A percentile compares a stretch with the other conserved stretches of the same genome.
Evolutionary conservation across 306 rosid genomes (phyloP).

Genomic region (Geum urbanum): DNA sequence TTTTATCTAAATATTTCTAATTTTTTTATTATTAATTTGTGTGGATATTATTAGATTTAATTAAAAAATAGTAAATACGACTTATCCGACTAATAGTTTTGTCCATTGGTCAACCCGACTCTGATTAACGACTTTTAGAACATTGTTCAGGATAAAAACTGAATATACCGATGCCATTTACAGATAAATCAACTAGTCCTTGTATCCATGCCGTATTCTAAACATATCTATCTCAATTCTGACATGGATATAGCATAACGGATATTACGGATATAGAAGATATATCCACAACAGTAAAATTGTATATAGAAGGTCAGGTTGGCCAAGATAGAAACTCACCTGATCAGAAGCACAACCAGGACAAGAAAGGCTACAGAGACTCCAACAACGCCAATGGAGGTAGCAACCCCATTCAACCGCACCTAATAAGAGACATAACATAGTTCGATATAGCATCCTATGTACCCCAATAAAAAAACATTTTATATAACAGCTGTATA

Average conservation of each 20-base stretch:
- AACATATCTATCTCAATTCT: background rate
- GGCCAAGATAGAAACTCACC: constrained; percentile 42
- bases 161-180: background rate
- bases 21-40: no score
- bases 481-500: background rate
- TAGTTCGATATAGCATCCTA: constrained; percentile 16
- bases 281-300: background rate
- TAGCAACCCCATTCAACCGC: constrained; percentile 95
- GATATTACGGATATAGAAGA: background rate
- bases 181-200: background rate
- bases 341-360: constrained; percentile 64
- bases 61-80: no score
- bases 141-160: background rate
- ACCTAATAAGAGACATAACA: constrained; percentile 45
- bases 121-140: no score
- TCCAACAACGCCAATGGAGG: constrained; percentile 88
- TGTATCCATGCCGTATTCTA: background rate
- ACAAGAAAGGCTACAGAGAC: constrained; percentile 76
- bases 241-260: background rate
- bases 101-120: no score
- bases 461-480: background rate
- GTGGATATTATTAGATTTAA: no score
- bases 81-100: no score
- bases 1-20: no score
- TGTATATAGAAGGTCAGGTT: background rate